Evolutionary conservation across 805 yeast genomes (phyloP).

Genomic region (Ogataea sp.): DNA sequence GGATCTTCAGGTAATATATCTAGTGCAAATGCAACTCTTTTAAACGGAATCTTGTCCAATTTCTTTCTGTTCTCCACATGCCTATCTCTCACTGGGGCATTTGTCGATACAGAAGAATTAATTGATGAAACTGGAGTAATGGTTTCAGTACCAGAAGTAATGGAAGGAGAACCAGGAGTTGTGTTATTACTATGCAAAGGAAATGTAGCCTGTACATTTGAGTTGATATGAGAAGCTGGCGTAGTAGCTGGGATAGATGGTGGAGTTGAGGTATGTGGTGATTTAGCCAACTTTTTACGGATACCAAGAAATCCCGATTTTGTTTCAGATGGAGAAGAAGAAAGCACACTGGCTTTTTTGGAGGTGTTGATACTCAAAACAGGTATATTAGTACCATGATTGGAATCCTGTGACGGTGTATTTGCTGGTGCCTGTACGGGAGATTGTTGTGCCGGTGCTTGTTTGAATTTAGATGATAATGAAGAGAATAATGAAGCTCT

Average conservation of each 20-base stretch:
- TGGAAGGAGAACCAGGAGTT: neutral
- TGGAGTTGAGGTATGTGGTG: constrained; percentile 1
- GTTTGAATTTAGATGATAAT: constrained; percentile 25
- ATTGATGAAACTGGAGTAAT: neutral
- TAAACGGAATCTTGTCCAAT: constrained; percentile 26
- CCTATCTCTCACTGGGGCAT: neutral
- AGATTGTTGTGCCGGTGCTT: constrained; percentile 7
- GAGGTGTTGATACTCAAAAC: too few relatives aligned
- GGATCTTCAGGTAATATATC: constrained; percentile 43
- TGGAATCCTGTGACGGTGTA: neutral
- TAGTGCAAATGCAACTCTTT: constrained; percentile 44
- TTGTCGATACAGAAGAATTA: constrained; percentile 3
- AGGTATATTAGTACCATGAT: neutral
- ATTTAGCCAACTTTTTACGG: constrained; percentile 7
- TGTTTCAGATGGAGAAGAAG: constrained; percentile 5
- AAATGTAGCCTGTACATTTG: neutral
- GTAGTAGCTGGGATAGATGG: constrained; percentile 17
- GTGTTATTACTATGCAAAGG: too few relatives aligned
- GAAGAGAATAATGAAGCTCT: constrained; percentile 24
- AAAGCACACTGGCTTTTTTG: neutral
- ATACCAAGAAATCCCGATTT: constrained; percentile 12
- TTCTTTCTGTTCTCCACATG: neutral
- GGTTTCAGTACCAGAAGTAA: neutral
- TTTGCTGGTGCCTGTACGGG: constrained; percentile 1
- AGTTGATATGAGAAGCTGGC: neutral